Percentiles rank a stretch among this genome's conserved stretches.
These are phyloP conservation scores for Naematelia aurantialba DNA, from an alignment of 768 basidiomycete genomes.

Conservation along the genomic window DNA sequence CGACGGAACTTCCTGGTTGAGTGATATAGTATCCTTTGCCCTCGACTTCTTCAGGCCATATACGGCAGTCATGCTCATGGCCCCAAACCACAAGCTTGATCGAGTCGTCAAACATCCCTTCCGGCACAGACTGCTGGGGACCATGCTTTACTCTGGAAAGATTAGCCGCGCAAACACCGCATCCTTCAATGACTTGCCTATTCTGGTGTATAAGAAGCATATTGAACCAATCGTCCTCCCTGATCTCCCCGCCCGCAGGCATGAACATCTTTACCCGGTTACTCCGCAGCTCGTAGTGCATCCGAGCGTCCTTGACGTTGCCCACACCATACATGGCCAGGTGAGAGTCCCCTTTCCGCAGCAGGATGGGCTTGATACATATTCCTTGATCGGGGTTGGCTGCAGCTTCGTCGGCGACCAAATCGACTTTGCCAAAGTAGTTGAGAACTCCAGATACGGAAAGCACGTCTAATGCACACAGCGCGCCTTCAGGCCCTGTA, in stretches of 20 bases:
- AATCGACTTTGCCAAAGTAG: slow-evolving; percentile 95
- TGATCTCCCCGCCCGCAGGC: slow-evolving; percentile 73
- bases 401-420: slow-evolving; percentile 66
- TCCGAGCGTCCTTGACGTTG: slow-evolving; percentile 91
- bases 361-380: slow-evolving; percentile 79
- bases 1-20: slow-evolving; percentile 92
- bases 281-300: slow-evolving; percentile 92
- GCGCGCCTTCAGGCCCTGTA: slow-evolving; percentile 84
- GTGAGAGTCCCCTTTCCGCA: slow-evolving; percentile 77
- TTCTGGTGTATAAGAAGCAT: slow-evolving; percentile 92
- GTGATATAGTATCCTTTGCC: slow-evolving; percentile 87
- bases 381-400: slow-evolving; percentile 62
- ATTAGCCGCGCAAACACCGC: slow-evolving; percentile 4
- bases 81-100: slow-evolving; percentile 95
- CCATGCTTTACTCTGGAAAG: slow-evolving; percentile 80
- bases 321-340: slow-evolving; percentile 95
- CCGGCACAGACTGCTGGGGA: slow-evolving; percentile 89
- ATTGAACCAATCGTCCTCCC: slow-evolving; percentile 77
- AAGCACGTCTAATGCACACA: slow-evolving; percentile 90
- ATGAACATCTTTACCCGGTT: slow-evolving; percentile 95
- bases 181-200: slow-evolving; percentile 58
- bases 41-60: slow-evolving; percentile 82
- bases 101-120: slow-evolving; percentile 94
- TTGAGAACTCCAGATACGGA: slow-evolving; percentile 91
- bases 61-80: slow-evolving; percentile 96